These are phyloP conservation scores for Daedalea quercina DNA, from an alignment of 768 basidiomycete genomes.

Conservation along the genomic window DNA sequence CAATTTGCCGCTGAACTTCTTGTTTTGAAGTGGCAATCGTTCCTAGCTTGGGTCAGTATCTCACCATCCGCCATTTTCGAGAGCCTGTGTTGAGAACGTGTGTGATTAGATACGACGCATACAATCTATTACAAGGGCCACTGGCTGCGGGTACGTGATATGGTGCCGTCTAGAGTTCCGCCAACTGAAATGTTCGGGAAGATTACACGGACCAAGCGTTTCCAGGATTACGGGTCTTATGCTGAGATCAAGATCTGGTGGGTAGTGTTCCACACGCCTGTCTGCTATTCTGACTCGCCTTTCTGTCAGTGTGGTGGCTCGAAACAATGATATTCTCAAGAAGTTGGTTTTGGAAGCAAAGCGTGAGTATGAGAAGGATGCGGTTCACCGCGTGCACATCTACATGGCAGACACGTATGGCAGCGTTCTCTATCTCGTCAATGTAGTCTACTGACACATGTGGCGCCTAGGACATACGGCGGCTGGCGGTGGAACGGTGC, in stretches of 20 bases:
- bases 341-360: slow-evolving; percentile 83
- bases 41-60: slow-evolving; percentile 65
- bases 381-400: slow-evolving; percentile 84
- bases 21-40: slow-evolving; percentile 57
- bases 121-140: slow-evolving; percentile 88
- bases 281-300: background rate
- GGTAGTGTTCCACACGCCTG: background rate
- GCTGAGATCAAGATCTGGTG: slow-evolving; percentile 78
- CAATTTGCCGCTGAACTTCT: background rate
- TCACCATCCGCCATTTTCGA: slow-evolving; percentile 5
- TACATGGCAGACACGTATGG: slow-evolving; percentile 85
- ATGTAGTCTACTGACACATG: slow-evolving; percentile 5
- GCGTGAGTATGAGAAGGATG: slow-evolving; percentile 85
- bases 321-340: slow-evolving; percentile 84
- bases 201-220: slow-evolving; percentile 79
- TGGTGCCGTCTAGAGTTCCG: slow-evolving; percentile 5
- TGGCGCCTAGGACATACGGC: slow-evolving; percentile 46
- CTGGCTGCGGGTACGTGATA: slow-evolving; percentile 67
- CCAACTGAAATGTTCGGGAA: slow-evolving; percentile 23
- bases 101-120: slow-evolving; percentile 65
- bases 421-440: slow-evolving; percentile 8
- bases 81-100: slow-evolving; percentile 13
- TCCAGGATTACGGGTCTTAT: slow-evolving; percentile 69
- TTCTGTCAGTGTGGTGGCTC: slow-evolving; percentile 66
- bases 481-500: slow-evolving; percentile 90